These are phyloP conservation scores for Cutaneotrichosporon daszewskae DNA, from an alignment of 1,284 basidiomycete species.

Conservation along the genomic window DNA sequence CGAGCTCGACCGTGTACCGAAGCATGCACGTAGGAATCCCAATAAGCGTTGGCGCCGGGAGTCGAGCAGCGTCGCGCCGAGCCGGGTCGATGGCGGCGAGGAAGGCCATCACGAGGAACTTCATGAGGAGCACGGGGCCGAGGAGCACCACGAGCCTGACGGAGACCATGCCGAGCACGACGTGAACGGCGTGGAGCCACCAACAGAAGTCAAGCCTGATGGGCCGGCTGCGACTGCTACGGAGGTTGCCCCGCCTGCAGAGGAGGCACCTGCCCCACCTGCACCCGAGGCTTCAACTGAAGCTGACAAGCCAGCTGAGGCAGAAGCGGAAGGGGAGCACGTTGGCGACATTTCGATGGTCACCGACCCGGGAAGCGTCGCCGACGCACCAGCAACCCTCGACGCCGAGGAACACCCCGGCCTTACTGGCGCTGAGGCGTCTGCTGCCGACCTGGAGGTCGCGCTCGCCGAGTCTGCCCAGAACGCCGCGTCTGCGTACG, in stretches of 20 bases:
- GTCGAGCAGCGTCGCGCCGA: slow-evolving; percentile 44
- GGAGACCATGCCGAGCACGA: slow-evolving; percentile 7
- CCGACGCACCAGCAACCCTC: neutral
- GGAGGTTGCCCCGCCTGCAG: slow-evolving; percentile 3
- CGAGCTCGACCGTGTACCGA: slow-evolving; percentile 43
- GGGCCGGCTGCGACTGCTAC: neutral
- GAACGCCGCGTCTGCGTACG: slow-evolving; percentile 31
- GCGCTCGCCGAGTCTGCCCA: slow-evolving; percentile 26
- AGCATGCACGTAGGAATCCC: slow-evolving; percentile 27
- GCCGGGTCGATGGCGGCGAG: slow-evolving; percentile 16
- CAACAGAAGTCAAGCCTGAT: neutral
- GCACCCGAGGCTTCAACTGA: slow-evolving; percentile 12
- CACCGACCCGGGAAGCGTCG: slow-evolving; percentile 17
- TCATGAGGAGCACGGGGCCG: slow-evolving; percentile 40
- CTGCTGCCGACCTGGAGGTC: slow-evolving; percentile 20
- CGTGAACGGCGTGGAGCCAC: slow-evolving; percentile 1
- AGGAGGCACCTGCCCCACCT: too few species aligned
- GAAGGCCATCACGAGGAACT: slow-evolving; percentile 26
- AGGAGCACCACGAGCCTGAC: slow-evolving; percentile 12
- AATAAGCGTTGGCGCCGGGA: slow-evolving; percentile 62
- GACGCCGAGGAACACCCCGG: neutral
- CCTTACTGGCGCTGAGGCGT: slow-evolving; percentile 15
- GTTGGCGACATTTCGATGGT: slow-evolving; percentile 33
- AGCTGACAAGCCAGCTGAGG: slow-evolving; percentile 4
- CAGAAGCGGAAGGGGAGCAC: slow-evolving; percentile 3